These are phyloP conservation scores for Rhodotorula sp. DNA, from an alignment of 1,284 basidiomycete species.

Conservation along the genomic window DNA sequence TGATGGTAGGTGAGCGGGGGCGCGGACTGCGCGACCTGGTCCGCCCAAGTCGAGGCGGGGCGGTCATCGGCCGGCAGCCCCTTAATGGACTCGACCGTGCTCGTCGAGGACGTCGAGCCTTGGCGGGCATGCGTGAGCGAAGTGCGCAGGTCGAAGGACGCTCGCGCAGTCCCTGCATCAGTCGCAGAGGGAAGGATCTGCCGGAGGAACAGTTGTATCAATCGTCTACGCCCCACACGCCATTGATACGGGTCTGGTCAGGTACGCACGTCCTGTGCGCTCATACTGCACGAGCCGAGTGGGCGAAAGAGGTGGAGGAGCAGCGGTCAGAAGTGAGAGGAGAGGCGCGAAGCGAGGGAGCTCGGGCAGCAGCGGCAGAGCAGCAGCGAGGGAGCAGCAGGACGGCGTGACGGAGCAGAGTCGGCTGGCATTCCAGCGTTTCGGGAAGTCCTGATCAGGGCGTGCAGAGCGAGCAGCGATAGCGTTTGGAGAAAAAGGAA, in stretches of 20 bases:
- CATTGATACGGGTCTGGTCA: not conserved
- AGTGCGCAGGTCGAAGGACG: not conserved
- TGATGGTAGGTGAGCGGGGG: slow-evolving; percentile 13
- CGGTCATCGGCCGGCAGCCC: not conserved
- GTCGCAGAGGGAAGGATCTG: not conserved
- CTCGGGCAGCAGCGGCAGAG: too few species aligned
- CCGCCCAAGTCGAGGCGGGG: not conserved
- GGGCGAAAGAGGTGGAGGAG: not conserved
- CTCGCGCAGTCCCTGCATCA: not conserved
- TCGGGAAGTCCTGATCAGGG: not conserved
- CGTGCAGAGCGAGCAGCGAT: not conserved
- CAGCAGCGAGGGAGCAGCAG: too few species aligned
- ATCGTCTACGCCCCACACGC: not conserved
- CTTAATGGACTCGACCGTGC: not conserved
- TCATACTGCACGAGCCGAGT: too few species aligned
- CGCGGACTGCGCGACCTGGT: not conserved
- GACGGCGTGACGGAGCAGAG: too few species aligned
- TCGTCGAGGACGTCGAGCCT: not conserved
- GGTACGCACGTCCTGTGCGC: too few species aligned
- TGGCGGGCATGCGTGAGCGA: not conserved
- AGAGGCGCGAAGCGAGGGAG: not conserved
- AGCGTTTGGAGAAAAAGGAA: not conserved
- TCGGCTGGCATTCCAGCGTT: not conserved
- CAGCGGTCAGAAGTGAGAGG: too few species aligned
- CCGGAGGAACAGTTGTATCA: not conserved